Conservation (phyloP, 2,329 filamentous ascomycete genomes). For the Botryotinia globosa region DNA sequence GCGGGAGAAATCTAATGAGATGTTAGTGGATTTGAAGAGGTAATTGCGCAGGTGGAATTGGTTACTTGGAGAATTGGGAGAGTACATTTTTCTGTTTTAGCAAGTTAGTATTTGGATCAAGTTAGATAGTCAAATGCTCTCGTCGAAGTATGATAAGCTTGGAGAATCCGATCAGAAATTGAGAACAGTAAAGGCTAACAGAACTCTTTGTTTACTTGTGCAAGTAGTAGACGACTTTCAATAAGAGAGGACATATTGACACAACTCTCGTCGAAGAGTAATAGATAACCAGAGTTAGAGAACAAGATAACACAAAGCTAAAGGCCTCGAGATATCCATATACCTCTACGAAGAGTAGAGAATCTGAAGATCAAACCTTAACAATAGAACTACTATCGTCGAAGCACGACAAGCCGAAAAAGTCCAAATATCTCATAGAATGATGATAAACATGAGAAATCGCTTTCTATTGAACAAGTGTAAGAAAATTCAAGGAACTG, state of each 20-base stretch:
- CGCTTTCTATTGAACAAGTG: too few species aligned
- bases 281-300: rapidly evolving
- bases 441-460: too few species aligned
- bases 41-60: neutral
- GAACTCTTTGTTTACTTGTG: neutral
- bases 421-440: too few species aligned
- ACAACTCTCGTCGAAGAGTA: neutral
- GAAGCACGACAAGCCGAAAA: too few species aligned
- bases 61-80: neutral
- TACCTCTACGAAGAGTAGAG: too few species aligned
- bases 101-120: neutral
- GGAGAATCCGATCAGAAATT: rapidly evolving
- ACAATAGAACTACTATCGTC: too few species aligned
- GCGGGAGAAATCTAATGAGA: neutral
- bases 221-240: neutral
- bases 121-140: neutral
- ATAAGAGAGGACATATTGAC: rapidly evolving
- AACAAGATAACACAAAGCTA: neutral
- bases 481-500: neutral
- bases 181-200: neutral
- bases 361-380: too few species aligned
- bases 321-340: too few species aligned
- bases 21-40: neutral
- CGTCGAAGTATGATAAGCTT: neutral
- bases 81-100: neutral